Base-by-base conservation (phyloP, 306 rosid genomes). In the Casuarina equisetifolia region DNA sequence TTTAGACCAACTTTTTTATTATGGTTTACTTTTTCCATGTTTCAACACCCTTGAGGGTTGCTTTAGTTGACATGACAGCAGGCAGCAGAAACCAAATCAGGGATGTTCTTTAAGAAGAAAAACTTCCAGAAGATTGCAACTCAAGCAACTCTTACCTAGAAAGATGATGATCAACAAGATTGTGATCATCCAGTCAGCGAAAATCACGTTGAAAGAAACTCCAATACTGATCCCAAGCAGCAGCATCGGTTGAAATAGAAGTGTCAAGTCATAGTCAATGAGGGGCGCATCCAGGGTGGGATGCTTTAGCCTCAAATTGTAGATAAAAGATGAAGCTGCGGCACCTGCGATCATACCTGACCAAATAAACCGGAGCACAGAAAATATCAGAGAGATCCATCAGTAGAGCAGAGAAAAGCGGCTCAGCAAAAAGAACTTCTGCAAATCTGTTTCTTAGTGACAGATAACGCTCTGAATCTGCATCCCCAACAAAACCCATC, bases 311-410 rank as follows among this genome's bases (percentile, higher is more conserved):
- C 86, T 89, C 82, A 90, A 61, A 75, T 91, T 90, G 77, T 86
- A 92, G 82, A 86, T 85, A 0, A 92, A 91, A 9, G 91, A 81
- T 82, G 97, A 88, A 4, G 88, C 91, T n/a, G 97, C 92, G 17
- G 92, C 93, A 44, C 97, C 97, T 88, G 89, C 89, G 5, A 92
- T 85, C 97, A 92, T 90, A 84, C 95, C 97, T 92, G 67, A 70
- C 72, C 20, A 25, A 71, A 45, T 13, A 78, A 78, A 69, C 8
- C 71, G 63, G 5, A 70, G 11, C 42, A 70, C 19, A 62, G 36
- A 40, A 50, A 42, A 67, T 16, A 16, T 7, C 43, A 10, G 15
- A 7, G 36, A 42, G 51, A 15, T 40, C 4, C n/a, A 10, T 35
- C 40, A 32, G 7, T 61, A 61, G 3, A 61, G 11, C 17, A 39